These are phyloP conservation scores for Ogataea salicorniae DNA, from an alignment of 805 yeast species.

Conservation along the genomic window DNA sequence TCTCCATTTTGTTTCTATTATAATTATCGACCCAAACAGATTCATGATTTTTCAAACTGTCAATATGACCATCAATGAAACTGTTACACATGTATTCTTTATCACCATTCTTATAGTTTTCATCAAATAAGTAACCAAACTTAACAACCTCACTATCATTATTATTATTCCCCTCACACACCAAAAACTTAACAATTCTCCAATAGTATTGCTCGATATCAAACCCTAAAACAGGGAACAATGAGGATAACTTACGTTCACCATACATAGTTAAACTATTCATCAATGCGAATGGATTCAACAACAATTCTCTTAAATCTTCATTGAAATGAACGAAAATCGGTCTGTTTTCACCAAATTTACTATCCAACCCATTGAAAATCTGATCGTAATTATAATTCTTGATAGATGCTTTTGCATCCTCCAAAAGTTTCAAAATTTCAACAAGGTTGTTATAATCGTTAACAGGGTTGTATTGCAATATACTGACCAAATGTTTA, in stretches of 20 bases:
- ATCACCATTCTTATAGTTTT: slow-evolving; percentile 1
- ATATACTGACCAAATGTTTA: neutral
- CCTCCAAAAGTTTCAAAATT: neutral
- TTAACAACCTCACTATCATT: neutral
- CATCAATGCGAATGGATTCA: neutral
- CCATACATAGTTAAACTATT: neutral
- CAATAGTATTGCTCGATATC: slow-evolving; percentile 14
- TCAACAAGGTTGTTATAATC: slow-evolving; percentile 6
- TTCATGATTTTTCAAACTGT: neutral
- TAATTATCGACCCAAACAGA: neutral
- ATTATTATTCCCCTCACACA: slow-evolving; percentile 9
- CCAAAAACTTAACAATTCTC: slow-evolving; percentile 9
- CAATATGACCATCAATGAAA: slow-evolving; percentile 5
- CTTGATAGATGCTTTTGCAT: neutral
- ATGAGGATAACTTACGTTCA: neutral
- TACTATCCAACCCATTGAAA: neutral
- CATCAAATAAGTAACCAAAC: neutral
- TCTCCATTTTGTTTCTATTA: neutral
- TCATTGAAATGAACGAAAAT: slow-evolving; percentile 1
- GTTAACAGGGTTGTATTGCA: slow-evolving; percentile 13
- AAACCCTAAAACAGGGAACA: slow-evolving; percentile 1
- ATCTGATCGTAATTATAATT: neutral
- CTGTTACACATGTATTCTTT: slow-evolving; percentile 1
- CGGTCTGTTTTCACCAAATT: neutral
- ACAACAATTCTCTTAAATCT: neutral